Percentiles rank a stretch among this genome's conserved stretches.
These are phyloP conservation scores for Lactifluus rugatus DNA, from an alignment of 768 basidiomycete genomes.

Conservation along the genomic window DNA sequence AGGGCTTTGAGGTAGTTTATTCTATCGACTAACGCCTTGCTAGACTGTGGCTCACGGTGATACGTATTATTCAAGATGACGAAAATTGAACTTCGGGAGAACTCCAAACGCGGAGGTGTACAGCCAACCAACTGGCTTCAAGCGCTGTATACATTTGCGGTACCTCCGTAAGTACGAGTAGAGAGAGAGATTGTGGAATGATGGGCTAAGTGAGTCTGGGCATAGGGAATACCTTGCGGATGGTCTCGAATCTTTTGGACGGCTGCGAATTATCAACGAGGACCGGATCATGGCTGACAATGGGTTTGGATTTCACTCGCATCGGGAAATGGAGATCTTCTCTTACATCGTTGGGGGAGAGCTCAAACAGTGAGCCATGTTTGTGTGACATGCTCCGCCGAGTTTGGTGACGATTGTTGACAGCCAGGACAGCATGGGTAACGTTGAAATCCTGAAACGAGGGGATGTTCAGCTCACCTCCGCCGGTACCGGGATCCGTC, in stretches of 20 bases:
- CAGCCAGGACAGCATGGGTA: constrained; percentile 88
- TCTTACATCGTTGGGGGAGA: constrained; percentile 73
- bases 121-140: constrained; percentile 42
- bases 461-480: constrained; percentile 90
- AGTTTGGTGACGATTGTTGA: neutral
- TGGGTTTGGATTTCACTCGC: constrained; percentile 82
- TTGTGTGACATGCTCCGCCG: neutral
- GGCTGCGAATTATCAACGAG: constrained; percentile 87
- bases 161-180: constrained; percentile 38
- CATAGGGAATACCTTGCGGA: constrained; percentile 44
- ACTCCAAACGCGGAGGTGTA: constrained; percentile 16
- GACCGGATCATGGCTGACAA: constrained; percentile 67
- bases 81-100: constrained; percentile 12
- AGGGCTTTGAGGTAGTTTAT: neutral
- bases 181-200: too few relatives aligned
- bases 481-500: constrained; percentile 84
- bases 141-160: constrained; percentile 65
- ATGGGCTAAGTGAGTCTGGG: neutral
- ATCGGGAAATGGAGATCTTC: constrained; percentile 87
- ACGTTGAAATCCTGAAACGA: constrained; percentile 78
- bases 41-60: neutral
- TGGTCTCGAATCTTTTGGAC: constrained; percentile 51
- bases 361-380: constrained; percentile 61
- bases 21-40: neutral
- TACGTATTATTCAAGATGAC: neutral